Conservation (phyloP, 2,329 filamentous ascomycete genomes). For the Mollisia scopiformis region DNA sequence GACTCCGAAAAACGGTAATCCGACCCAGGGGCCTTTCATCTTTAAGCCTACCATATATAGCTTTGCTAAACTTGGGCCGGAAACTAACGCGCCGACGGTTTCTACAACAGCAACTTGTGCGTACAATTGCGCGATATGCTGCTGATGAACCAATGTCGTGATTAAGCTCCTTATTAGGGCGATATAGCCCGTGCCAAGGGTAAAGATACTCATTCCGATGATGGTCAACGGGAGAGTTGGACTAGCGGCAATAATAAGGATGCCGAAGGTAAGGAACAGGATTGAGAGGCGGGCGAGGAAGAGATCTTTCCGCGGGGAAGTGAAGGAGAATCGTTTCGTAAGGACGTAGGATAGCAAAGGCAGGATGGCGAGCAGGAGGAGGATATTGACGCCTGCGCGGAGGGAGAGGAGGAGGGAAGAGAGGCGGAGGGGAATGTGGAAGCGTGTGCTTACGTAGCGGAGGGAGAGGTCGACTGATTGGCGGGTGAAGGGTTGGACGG, state of each 20-base stretch:
- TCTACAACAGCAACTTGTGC: conserved; percentile 32
- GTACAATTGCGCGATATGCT: conserved; percentile 33
- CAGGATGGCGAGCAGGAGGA: conserved; percentile 29
- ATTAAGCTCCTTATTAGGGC: conserved; percentile 26
- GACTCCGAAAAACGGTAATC: conserved; percentile 31
- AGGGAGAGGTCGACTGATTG: conserved; percentile 25
- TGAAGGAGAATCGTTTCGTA: conserved; percentile 17
- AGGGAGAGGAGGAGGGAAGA: conserved; percentile 32
- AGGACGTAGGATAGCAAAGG: conserved; percentile 28
- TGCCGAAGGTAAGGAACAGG: conserved; percentile 23
- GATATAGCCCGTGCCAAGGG: conserved; percentile 31
- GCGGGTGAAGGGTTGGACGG: conserved; percentile 18
- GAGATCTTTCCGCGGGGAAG: conserved; percentile 30
- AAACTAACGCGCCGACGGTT: conserved; percentile 25
- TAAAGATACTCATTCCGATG: conserved; percentile 28
- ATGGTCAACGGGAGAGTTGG: conserved; percentile 29
- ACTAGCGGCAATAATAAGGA: conserved; percentile 25
- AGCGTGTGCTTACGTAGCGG: conserved; percentile 35
- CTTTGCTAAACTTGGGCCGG: conserved; percentile 27
- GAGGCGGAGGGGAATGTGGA: conserved; percentile 28
- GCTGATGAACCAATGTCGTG: conserved; percentile 29
- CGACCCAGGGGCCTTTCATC: conserved; percentile 29
- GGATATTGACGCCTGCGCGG: conserved; percentile 30
- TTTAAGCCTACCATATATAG: conserved; percentile 31
- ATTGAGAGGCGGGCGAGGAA: conserved; percentile 27